These are phyloP conservation scores for Helichrysum umbraculigerum DNA, from an alignment of 129 eudicot species.

Conservation along the genomic window DNA sequence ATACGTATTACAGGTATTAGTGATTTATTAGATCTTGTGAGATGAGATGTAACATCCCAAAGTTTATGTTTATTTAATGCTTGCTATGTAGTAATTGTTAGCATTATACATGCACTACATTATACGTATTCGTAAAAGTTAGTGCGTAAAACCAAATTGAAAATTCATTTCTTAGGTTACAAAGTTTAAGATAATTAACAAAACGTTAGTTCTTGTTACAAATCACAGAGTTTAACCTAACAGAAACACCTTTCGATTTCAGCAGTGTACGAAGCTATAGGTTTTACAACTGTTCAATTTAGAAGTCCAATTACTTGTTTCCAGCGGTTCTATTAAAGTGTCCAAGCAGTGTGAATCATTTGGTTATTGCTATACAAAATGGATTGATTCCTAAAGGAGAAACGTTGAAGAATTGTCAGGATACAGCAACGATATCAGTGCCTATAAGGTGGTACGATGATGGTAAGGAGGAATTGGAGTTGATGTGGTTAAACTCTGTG, in stretches of 20 bases:
- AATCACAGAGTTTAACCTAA: not conserved
- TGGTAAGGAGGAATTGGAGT: slow-evolving; percentile 34
- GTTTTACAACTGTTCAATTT: slow-evolving; percentile 50
- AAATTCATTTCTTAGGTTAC: too few species aligned
- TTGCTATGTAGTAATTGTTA: too few species aligned
- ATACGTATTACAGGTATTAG: too few species aligned
- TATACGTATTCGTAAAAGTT: too few species aligned
- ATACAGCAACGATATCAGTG: slow-evolving; percentile 23
- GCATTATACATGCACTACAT: too few species aligned
- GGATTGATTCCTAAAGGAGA: not conserved
- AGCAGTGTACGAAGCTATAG: slow-evolving; percentile 19
- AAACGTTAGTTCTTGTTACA: not conserved
- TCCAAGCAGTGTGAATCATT: slow-evolving; percentile 27
- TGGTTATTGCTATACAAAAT: slow-evolving; percentile 39
- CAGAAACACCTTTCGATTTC: slow-evolving; percentile 32
- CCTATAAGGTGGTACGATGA: slow-evolving; percentile 33
- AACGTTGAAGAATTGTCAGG: slow-evolving; percentile 37
- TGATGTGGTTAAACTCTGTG: slow-evolving; percentile 36
- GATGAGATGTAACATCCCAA: too few species aligned
- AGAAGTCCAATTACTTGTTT: not conserved
- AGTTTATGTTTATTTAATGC: too few species aligned
- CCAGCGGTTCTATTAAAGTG: slow-evolving; percentile 34
- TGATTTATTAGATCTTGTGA: too few species aligned
- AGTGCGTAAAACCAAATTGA: too few species aligned
- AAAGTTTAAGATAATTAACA: too few species aligned